Evolutionary conservation across 73 alveolate species (phyloP), one percentile per base, ranked within the genome.

Genomic region (Tetrahymena elliotti): DNA sequence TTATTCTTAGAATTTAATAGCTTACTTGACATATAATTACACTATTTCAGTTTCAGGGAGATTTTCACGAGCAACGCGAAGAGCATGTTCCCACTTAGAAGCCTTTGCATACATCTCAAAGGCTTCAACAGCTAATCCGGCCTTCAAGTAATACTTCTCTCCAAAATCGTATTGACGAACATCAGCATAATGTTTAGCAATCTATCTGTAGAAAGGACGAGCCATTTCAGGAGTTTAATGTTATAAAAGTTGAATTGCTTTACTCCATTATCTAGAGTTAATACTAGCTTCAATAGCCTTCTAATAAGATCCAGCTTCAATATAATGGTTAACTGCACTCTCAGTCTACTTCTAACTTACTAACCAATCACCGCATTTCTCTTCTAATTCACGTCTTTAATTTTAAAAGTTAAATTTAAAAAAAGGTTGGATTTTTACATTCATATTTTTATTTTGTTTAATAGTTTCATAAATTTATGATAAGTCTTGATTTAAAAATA

Each of bases 201-300:
- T 97, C 95, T 98, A 98, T 95, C 97, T 99, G 97, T 99, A 99
- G 97, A 97, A 99, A 83, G 99, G 99, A 84, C 99, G 98, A 22
- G 99, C 99, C 88, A 99, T 98, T 95, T 98, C 99, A 68, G 99
- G 99, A 34, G 98, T 98, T 94, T 99, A 99, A 83, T 98, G 98
- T 41, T 98, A 98, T 92, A 99, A 97, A 24, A 97, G 94, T 97
- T 98, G 98, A 12, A 99, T 98, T 22, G 99, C 99, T 93, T 98
- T 98, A 95, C 98, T 98, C 99, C 99, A 98, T 94, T 98, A 98
- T 96, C 99, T 96, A 22, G 99, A 99, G 83, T 96, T 98, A 94
- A 99, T 99, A 40, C 99, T 99, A 33, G 99, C 99, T 96, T 99
- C 99, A 83, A 99, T 99, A 35, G 99, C 99, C 95, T 99, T 99